phyloP scores from a whole-genome alignment of 352 stramenopile species.

The Phytopythium sindhum region DNA sequence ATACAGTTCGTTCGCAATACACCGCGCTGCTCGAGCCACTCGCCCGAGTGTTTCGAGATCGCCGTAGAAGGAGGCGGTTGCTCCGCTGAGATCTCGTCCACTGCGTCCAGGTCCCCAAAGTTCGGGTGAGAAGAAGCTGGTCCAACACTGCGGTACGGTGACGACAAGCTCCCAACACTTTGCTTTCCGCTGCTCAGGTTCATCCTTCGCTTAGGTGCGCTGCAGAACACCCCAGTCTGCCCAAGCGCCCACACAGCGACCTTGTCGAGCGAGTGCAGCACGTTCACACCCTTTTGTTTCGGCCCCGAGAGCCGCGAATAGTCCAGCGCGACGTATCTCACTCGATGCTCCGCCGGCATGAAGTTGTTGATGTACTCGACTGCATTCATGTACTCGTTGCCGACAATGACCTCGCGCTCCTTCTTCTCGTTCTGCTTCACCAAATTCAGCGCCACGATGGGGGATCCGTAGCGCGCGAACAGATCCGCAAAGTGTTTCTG shows the following conservation, averaged over 20 bases:
- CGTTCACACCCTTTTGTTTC: constrained; percentile 94
- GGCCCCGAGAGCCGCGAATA: constrained; percentile 87
- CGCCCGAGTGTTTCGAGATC: constrained; percentile 75
- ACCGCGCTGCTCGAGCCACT: constrained; percentile 95
- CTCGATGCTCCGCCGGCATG: constrained; percentile 88
- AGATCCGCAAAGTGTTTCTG: constrained; percentile 93
- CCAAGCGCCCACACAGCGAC: constrained; percentile 95
- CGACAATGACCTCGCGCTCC: constrained; percentile 97
- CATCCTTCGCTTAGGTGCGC: constrained; percentile 77
- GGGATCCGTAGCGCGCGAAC: constrained; percentile 95
- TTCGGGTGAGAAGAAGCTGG: background rate
- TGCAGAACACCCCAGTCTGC: constrained; percentile 98
- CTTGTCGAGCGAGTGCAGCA: constrained; percentile 92
- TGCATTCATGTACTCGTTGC: constrained; percentile 96
- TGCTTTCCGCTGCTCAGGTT: constrained; percentile 13
- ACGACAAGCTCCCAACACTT: constrained; percentile 20
- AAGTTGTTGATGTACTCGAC: constrained; percentile 98
- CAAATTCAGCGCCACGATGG: constrained; percentile 97
- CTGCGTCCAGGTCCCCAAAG: background rate
- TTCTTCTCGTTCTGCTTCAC: constrained; percentile 98
- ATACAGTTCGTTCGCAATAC: constrained; percentile 99
- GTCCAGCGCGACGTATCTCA: constrained; percentile 97
- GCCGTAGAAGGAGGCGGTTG: constrained; percentile 44
- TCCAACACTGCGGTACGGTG: constrained; percentile 7
- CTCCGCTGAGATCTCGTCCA: constrained; percentile 1